Evolutionary conservation across 108 stramenopile genomes (phyloP).

Genomic region (Skeletonema potamos): DNA sequence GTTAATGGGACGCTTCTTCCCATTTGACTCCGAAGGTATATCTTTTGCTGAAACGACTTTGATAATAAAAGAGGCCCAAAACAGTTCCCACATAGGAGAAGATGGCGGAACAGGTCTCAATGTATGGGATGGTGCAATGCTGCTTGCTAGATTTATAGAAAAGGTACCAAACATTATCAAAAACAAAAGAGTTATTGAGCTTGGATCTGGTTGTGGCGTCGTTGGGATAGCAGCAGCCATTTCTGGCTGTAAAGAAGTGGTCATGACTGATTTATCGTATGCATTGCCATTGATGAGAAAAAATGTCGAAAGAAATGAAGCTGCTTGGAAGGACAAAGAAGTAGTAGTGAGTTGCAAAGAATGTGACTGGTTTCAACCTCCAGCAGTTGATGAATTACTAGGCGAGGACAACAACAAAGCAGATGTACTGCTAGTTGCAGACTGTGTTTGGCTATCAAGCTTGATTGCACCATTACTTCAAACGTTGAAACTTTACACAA

Average conservation of each 20-base stretch:
- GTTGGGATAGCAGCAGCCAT: constrained; percentile 58
- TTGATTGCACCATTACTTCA: constrained; percentile 59
- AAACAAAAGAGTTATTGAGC: constrained; percentile 53
- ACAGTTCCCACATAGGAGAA: constrained; percentile 5
- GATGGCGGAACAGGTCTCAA: constrained; percentile 64
- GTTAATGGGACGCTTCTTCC: constrained; percentile 17
- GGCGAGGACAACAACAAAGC: constrained; percentile 1
- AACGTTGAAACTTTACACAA: constrained; percentile 39
- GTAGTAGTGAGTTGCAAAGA: constrained; percentile 39
- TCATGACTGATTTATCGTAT: constrained; percentile 73
- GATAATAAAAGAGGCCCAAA: constrained; percentile 38
- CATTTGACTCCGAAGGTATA: constrained; percentile 33
- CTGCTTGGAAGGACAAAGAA: constrained; percentile 2
- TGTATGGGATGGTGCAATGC: constrained; percentile 73
- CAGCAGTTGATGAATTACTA: constrained; percentile 26
- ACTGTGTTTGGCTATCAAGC: constrained; percentile 69
- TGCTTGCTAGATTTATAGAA: constrained; percentile 42
- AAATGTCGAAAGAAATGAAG: constrained; percentile 45
- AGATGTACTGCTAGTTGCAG: constrained; percentile 65
- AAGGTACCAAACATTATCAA: constrained; percentile 32
- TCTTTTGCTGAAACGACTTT: constrained; percentile 17
- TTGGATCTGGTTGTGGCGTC: constrained; percentile 72
- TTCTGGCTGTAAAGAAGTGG: constrained; percentile 48
- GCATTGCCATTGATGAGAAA: constrained; percentile 50
- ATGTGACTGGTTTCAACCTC: constrained; percentile 60